phyloP scores from a whole-genome alignment of 257 asterid genomes.

The Agastache rugosa region DNA sequence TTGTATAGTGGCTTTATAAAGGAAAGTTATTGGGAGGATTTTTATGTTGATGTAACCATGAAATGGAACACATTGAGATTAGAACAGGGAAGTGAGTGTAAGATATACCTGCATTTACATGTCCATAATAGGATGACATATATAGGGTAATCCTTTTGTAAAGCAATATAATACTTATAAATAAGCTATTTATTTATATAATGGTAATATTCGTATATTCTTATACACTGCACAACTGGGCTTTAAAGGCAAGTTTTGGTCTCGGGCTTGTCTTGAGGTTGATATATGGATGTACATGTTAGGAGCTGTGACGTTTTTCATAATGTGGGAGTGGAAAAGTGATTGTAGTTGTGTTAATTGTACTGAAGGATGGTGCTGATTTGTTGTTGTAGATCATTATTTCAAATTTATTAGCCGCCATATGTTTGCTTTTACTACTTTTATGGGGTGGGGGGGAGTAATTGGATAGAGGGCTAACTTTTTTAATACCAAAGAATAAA shows the following conservation, averaged over 20 bases:
- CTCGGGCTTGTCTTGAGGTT: not conserved
- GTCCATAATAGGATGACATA: not conserved
- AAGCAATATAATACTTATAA: too few species aligned
- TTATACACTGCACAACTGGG: not conserved
- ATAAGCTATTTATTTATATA: conserved; percentile 23
- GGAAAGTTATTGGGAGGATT: not conserved
- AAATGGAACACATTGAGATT: not conserved
- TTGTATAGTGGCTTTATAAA: not conserved
- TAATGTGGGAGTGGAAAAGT: too few species aligned
- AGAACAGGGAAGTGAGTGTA: not conserved
- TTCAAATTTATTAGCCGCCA: too few species aligned
- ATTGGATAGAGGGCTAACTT: too few species aligned
- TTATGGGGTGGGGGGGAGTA: too few species aligned
- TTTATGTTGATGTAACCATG: not conserved
- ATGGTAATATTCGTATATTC: not conserved
- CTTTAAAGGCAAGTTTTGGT: not conserved
- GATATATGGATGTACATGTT: too few species aligned
- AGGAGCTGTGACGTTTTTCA: too few species aligned
- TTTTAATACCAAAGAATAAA: too few species aligned
- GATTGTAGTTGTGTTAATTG: too few species aligned
- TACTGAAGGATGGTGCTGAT: too few species aligned
- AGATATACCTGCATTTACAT: conserved; percentile 4
- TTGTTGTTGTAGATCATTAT: too few species aligned
- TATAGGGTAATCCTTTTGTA: conserved; percentile 20
- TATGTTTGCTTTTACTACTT: too few species aligned